These are phyloP conservation scores for Barnettozyma botsteinii DNA, from an alignment of 805 yeast genomes.

Conservation along the genomic window DNA sequence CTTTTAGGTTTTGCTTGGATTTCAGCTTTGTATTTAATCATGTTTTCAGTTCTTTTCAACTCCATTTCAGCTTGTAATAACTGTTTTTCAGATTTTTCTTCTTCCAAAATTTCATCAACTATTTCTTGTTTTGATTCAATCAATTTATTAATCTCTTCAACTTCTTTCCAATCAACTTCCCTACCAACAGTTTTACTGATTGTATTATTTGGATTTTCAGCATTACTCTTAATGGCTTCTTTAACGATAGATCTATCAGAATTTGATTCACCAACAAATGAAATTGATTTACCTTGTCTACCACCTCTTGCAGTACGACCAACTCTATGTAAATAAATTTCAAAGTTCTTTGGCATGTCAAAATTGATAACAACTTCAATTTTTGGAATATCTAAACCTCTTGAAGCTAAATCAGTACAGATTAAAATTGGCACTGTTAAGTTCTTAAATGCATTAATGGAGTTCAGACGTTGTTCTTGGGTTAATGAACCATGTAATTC, in stretches of 20 bases:
- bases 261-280: conserved; percentile 90
- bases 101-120: conserved; percentile 73
- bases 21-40: conserved; percentile 74
- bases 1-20: conserved; percentile 87
- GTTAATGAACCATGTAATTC: conserved; percentile 80
- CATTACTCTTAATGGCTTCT: conserved; percentile 72
- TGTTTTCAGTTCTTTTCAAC: conserved; percentile 74
- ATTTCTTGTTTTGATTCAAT: conserved; percentile 54
- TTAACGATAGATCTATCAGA: conserved; percentile 87
- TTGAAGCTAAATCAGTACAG: conserved; percentile 97
- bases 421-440: conserved; percentile 79
- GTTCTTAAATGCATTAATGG: conserved; percentile 76
- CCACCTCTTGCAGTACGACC: conserved; percentile 99
- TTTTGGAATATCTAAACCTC: conserved; percentile 99
- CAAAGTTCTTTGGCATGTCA: conserved; percentile 93
- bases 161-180: conserved; percentile 83
- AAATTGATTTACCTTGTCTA: conserved; percentile 86
- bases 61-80: conserved; percentile 88
- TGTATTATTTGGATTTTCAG: conserved; percentile 32
- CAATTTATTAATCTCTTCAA: conserved; percentile 59
- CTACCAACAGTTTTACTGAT: conserved; percentile 74
- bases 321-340: conserved; percentile 91
- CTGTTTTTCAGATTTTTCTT: conserved; percentile 87
- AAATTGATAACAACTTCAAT: conserved; percentile 91
- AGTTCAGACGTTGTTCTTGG: conserved; percentile 88